phyloP scores from a whole-genome alignment of 116 monocot species.

The Zostera marina region DNA sequence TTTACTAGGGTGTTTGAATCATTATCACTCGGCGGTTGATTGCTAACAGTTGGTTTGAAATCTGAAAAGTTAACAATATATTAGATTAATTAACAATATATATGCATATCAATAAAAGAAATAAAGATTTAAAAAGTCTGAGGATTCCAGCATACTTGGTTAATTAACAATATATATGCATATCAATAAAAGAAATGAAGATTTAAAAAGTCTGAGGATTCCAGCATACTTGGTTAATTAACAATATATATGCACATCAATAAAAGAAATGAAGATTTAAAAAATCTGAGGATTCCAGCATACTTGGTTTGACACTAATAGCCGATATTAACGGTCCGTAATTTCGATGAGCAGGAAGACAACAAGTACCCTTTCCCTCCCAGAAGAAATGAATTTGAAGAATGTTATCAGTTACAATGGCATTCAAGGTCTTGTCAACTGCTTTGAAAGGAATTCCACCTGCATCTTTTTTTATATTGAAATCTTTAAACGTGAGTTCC shows the following conservation, averaged over 20 bases:
- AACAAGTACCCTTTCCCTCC: conserved; percentile 7
- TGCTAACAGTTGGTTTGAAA: conserved; percentile 52
- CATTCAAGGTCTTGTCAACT: background rate
- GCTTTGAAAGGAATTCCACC: conserved; percentile 3
- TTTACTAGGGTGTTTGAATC: conserved; percentile 7
- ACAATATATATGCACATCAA: background rate
- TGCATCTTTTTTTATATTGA: conserved; percentile 20
- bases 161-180: background rate
- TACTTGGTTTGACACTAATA: conserved; percentile 8
- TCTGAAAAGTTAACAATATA: conserved; percentile 23
- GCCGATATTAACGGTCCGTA: conserved; percentile 11
- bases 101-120: no score
- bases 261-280: background rate
- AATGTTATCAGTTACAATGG: conserved; percentile 5
- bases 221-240: background rate
- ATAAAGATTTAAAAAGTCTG: no score
- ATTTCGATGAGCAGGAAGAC: background rate
- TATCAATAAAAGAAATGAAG: background rate
- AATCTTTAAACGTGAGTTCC: conserved; percentile 10
- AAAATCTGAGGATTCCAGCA: no score
- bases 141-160: no score
- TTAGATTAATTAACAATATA: conserved; percentile 2
- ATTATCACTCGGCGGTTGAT: conserved; percentile 9
- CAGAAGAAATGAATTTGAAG: conserved; percentile 10
- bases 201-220: no score